phyloP scores from a whole-genome alignment of 2,329 filamentous ascomycete genomes.

The Aspergillus alliaceus region DNA sequence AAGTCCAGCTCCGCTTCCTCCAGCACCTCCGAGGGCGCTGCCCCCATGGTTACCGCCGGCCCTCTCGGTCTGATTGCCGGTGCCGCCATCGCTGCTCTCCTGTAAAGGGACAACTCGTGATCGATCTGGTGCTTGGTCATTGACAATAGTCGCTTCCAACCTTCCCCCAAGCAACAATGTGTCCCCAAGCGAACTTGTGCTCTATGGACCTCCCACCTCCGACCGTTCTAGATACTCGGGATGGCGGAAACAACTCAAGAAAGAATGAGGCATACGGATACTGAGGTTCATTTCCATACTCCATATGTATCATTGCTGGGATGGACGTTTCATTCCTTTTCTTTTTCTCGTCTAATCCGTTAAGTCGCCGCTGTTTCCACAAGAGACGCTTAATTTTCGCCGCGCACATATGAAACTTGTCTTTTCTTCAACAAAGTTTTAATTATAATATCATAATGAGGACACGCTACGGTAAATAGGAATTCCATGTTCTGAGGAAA shows the following conservation, averaged over 20 bases:
- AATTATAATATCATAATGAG: constrained; percentile 15
- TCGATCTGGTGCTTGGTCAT: neutral
- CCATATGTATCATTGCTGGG: constrained; percentile 16
- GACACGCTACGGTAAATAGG: constrained; percentile 14
- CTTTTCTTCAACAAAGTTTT: constrained; percentile 8
- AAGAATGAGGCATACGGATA: constrained; percentile 16
- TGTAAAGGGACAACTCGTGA: constrained; percentile 29
- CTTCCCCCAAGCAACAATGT: neutral
- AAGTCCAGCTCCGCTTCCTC: constrained; percentile 14
- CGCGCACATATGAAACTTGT: constrained; percentile 17
- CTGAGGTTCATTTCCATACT: constrained; percentile 5
- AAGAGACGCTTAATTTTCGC: constrained; percentile 11
- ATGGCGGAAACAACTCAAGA: neutral
- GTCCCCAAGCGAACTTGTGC: neutral
- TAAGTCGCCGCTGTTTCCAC: constrained; percentile 14
- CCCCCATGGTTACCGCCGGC: constrained; percentile 37
- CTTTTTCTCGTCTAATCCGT: constrained; percentile 5
- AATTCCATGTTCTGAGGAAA: neutral
- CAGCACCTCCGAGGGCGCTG: constrained; percentile 29
- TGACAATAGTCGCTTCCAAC: neutral
- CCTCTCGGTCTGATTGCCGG: constrained; percentile 42
- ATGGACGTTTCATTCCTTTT: neutral
- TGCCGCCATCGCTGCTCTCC: constrained; percentile 43
- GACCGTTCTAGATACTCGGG: neutral
- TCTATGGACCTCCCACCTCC: neutral